Evolutionary conservation across 306 rosid genomes (phyloP), one percentile per base, ranked within the genome.

Genomic region (Geum urbanum): DNA sequence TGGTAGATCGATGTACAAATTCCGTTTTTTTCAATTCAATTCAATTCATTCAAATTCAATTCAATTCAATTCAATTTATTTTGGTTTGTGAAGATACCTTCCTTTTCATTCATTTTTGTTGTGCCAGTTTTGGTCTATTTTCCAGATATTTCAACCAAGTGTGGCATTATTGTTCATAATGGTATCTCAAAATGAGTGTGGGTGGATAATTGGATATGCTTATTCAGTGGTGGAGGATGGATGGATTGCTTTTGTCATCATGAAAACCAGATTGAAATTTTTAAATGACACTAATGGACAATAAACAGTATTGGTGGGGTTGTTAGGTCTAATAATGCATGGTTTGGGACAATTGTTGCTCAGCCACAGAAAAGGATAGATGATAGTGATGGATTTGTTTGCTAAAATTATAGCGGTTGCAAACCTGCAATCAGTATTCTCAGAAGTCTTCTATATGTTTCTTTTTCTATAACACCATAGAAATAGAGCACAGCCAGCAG

Each of bases 21-120:
- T 72, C 76, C 85, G 82, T 85, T 87, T 82, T 66, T 83, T 83
- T 37, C 43, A 57, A 57, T 73, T 22, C 56, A 82, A 80, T 86
- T 83, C 53, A 68, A 67, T 70, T 81, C 22, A 39, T 57, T 67
- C n/a, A n/a, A 58, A 57, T 74, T 22, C 57, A n/a, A 80, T 86
- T 83, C 54, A 68, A 67, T 70, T 82, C 22, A 39, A 48, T 67
- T 71, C 47, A 19, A 83, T 82, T 86, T 76, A 27, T 78, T 80
- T 72, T 51, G 6, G 41, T 8, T 9, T 53, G 72, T 62, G 19
- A 79, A 49, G 37, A 58, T 18, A 32, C n/a, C n/a, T n/a, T n/a
- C n/a, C n/a, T n/a, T n/a, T 71, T 46, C 19, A 83, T 82, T 86
- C 77, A 78, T 72, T 56, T 9, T 27, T 7, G 10, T 35, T 6